Evolutionary conservation across 2,329 filamentous ascomycete genomes (phyloP).

Genomic region (Rhynchosporium graminicola): DNA sequence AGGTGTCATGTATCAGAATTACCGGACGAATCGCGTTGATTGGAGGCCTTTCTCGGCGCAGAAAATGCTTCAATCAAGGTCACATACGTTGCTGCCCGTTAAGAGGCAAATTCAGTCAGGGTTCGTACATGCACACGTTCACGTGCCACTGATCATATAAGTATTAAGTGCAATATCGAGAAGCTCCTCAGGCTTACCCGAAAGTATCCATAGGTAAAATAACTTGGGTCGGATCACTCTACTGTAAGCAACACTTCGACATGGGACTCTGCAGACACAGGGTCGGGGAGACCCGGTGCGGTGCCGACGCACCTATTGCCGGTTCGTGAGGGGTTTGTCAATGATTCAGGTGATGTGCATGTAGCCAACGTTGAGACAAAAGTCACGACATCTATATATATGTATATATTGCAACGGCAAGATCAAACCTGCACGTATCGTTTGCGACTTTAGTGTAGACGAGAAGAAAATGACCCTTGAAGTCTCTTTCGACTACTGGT

Average conservation of each 20-base stretch:
- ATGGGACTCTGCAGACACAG: neutral
- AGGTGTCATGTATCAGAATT: constrained; percentile 25
- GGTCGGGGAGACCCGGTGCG: constrained; percentile 16
- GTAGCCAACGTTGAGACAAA: constrained; percentile 12
- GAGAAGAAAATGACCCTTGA: neutral
- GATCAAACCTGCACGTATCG: constrained; percentile 10
- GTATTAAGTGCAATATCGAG: constrained; percentile 20
- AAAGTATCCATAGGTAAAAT: constrained; percentile 19
- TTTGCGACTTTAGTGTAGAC: neutral
- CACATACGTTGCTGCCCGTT: constrained; percentile 17
- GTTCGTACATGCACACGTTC: constrained; percentile 18
- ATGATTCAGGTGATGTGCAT: constrained; percentile 17
- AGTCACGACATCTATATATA: constrained; percentile 7
- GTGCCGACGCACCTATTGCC: constrained; percentile 1
- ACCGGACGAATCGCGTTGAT: constrained; percentile 24
- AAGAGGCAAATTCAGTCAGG: constrained; percentile 1
- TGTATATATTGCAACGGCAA: constrained; percentile 17
- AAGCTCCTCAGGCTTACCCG: constrained; percentile 16
- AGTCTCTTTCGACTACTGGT: no score
- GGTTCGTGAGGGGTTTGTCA: neutral
- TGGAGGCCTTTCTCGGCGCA: constrained; percentile 21
- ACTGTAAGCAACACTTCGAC: neutral
- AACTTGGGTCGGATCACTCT: constrained; percentile 8
- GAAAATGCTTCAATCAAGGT: constrained; percentile 19
- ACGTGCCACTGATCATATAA: constrained; percentile 23